phyloP scores from a whole-genome alignment of 768 basidiomycete genomes.

The Lyophyllum shimeji region DNA sequence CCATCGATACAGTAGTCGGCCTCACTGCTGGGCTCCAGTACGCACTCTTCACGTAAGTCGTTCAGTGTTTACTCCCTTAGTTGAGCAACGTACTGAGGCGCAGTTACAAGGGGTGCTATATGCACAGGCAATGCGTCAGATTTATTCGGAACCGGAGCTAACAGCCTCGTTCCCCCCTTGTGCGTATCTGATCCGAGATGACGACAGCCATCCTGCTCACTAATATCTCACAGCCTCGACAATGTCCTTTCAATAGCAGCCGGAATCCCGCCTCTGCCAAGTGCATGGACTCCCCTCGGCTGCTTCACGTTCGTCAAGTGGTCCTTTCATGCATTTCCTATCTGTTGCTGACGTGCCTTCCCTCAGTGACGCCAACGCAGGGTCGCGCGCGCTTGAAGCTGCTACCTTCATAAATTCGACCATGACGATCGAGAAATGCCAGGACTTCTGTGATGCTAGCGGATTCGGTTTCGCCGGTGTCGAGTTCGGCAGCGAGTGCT shows the following conservation, averaged over 20 bases:
- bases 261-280: neutral
- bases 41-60: conserved; percentile 3
- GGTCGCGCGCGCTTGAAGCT: conserved; percentile 7
- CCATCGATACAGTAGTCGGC: conserved; percentile 7
- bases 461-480: conserved; percentile 11
- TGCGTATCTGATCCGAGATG: neutral
- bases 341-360: neutral
- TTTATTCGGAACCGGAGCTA: conserved; percentile 4
- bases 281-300: conserved; percentile 3
- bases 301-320: conserved; percentile 12
- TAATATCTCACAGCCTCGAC: neutral
- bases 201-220: neutral
- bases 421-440: conserved; percentile 9
- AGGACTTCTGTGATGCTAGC: conserved; percentile 7
- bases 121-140: conserved; percentile 5
- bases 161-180: conserved; percentile 6
- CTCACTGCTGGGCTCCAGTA: conserved; percentile 7
- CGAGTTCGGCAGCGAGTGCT: conserved; percentile 13
- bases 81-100: neutral
- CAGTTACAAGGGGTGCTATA: neutral
- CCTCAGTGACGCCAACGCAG: conserved; percentile 9
- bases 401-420: neutral
- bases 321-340: neutral
- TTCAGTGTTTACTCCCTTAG: neutral
- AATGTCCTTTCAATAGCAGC: conserved; percentile 6